Conservation (phyloP, 257 asterid species). For the Cordia subcordata region DNA sequence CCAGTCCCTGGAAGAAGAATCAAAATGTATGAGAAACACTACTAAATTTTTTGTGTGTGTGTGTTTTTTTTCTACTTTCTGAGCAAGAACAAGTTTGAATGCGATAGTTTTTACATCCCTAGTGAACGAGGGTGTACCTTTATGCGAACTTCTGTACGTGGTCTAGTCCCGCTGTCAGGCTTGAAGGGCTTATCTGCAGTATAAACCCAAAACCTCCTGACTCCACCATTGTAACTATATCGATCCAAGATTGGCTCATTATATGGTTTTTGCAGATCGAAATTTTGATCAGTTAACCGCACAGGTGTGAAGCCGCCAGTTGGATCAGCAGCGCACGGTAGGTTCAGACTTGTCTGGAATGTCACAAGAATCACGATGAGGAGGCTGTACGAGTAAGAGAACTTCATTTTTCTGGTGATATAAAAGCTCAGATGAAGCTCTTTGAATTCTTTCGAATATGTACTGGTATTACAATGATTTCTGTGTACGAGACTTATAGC, state of each 20-base stretch:
- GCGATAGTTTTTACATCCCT: too few species aligned
- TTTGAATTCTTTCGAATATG: too few species aligned
- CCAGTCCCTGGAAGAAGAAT: conserved; percentile 23
- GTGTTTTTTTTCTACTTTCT: too few species aligned
- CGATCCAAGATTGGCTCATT: conserved; percentile 1
- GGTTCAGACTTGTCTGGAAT: not conserved
- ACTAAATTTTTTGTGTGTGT: too few species aligned
- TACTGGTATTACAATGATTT: too few species aligned
- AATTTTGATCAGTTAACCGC: not conserved
- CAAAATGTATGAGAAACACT: too few species aligned
- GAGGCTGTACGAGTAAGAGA: not conserved
- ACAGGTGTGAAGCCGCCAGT: conserved; percentile 14
- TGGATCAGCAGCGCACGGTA: conserved; percentile 3
- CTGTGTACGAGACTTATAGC: too few species aligned
- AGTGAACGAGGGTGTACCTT: not conserved
- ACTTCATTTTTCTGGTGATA: not conserved
- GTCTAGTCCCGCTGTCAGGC: not conserved
- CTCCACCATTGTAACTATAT: conserved; percentile 6
- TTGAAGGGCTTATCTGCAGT: conserved; percentile 5
- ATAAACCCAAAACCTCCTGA: conserved; percentile 9
- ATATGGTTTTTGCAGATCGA: conserved; percentile 7
- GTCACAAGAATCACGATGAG: not conserved
- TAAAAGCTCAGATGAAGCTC: too few species aligned
- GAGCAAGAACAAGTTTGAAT: too few species aligned
- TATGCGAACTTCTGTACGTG: conserved; percentile 18